These are phyloP conservation scores for Aureobasidium leucospermi DNA, from an alignment of 2,329 filamentous ascomycete species.

Conservation along the genomic window DNA sequence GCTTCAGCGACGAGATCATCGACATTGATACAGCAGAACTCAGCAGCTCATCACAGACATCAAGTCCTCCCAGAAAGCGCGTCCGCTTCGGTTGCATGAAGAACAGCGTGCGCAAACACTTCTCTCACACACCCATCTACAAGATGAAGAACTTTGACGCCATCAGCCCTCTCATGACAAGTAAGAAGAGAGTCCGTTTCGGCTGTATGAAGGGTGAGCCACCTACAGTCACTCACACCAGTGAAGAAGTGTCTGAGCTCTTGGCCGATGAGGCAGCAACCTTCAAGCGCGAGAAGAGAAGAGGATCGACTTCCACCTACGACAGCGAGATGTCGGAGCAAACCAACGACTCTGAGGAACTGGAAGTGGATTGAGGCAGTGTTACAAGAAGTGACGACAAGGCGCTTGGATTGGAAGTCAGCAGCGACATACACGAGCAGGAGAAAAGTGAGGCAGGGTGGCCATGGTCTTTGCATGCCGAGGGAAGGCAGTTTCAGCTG, in stretches of 20 bases:
- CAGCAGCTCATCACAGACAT: neutral
- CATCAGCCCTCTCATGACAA: conserved; percentile 5
- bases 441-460: neutral
- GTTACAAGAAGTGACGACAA: neutral
- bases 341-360: neutral
- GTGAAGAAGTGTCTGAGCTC: neutral
- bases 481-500: neutral
- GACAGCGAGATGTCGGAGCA: neutral
- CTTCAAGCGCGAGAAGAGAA: conserved; percentile 12
- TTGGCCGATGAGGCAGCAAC: conserved; percentile 6
- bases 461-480: neutral
- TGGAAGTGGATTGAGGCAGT: neutral
- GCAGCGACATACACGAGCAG: neutral
- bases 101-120: neutral
- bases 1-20: conserved; percentile 10
- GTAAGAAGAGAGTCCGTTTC: conserved; percentile 10
- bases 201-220: conserved; percentile 7
- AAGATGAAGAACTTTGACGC: conserved; percentile 9
- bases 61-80: neutral
- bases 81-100: conserved; percentile 13
- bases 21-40: conserved; percentile 6
- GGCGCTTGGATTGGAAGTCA: neutral
- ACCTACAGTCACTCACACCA: neutral
- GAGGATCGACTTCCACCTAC: neutral
- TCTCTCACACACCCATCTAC: conserved; percentile 11